A percentile compares a stretch with the other conserved stretches of the same genome.
Conservation (phyloP, 768 basidiomycete genomes). For the Boletus huronensis region DNA sequence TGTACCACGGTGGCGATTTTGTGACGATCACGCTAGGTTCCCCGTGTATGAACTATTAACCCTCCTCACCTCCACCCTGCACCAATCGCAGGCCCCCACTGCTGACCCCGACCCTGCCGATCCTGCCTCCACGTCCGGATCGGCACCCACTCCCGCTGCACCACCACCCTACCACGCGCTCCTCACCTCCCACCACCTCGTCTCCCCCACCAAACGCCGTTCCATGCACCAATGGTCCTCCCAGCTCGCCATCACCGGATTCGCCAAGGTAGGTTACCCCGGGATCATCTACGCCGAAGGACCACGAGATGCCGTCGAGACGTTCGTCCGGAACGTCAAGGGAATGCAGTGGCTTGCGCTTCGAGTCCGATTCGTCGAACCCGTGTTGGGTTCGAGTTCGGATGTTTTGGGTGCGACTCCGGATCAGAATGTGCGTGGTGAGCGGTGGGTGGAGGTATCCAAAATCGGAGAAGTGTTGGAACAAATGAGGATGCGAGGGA, state of each 20-base stretch:
- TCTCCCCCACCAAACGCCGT: conserved; percentile 61
- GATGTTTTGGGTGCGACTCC: no score
- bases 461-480: conserved; percentile 69
- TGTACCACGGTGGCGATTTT: no score
- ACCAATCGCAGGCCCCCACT: conserved; percentile 23
- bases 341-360: not conserved
- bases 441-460: conserved; percentile 58
- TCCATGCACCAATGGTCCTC: conserved; percentile 51
- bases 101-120: no score
- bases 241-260: conserved; percentile 57
- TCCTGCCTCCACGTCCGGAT: not conserved
- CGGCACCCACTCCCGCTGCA: not conserved
- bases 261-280: conserved; percentile 73
- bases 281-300: conserved; percentile 75
- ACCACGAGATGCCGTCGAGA: conserved; percentile 45
- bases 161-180: conserved; percentile 33
- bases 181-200: conserved; percentile 64
- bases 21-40: conserved; percentile 40
- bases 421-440: not conserved
- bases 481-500: conserved; percentile 57
- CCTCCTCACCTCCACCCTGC: conserved; percentile 56
- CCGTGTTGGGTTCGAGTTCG: not conserved
- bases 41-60: conserved; percentile 59
- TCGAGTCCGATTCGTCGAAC: not conserved
- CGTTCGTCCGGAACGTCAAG: conserved; percentile 65